phyloP scores from a whole-genome alignment of 2,329 filamentous ascomycete species.

The Parasarocladium wereldwijsianum region DNA sequence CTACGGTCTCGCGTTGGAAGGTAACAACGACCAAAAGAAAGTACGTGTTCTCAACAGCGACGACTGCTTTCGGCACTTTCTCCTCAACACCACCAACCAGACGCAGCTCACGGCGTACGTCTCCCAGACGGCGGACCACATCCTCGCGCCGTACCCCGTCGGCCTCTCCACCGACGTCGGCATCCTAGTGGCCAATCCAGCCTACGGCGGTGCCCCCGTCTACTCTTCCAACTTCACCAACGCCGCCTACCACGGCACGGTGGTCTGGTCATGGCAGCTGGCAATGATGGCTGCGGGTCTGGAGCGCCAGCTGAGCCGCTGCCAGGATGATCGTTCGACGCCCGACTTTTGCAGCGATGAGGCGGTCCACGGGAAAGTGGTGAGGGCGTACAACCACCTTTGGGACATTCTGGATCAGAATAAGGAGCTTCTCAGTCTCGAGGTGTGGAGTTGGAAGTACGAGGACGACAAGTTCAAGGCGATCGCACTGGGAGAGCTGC shows the following conservation, averaged over 20 bases:
- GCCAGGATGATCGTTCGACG: constrained; percentile 11
- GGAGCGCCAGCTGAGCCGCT: constrained; percentile 40
- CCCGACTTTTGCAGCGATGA: constrained; percentile 36
- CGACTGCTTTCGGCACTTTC: constrained; percentile 47
- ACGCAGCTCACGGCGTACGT: constrained; percentile 40
- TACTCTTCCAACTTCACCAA: constrained; percentile 38
- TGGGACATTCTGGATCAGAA: constrained; percentile 49
- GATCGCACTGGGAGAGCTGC: constrained; percentile 34
- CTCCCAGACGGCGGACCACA: constrained; percentile 40
- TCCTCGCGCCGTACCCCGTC: constrained; percentile 41
- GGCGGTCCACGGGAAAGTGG: constrained; percentile 23
- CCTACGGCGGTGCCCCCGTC: constrained; percentile 31
- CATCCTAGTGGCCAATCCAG: constrained; percentile 46
- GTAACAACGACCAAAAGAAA: constrained; percentile 28
- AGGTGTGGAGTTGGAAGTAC: constrained; percentile 51
- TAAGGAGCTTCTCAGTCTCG: constrained; percentile 29
- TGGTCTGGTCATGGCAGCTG: constrained; percentile 51
- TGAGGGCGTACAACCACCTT: constrained; percentile 42
- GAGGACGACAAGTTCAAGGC: constrained; percentile 26
- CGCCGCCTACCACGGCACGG: constrained; percentile 45
- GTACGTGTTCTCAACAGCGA: constrained; percentile 50
- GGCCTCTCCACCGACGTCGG: constrained; percentile 42
- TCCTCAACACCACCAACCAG: constrained; percentile 45
- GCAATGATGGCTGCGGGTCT: constrained; percentile 50
- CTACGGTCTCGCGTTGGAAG: constrained; percentile 42